Evolutionary conservation across 2,329 filamentous ascomycete species (phyloP), one percentile per base, ranked within the genome.

Genomic region (Colletotrichum orchidophilum): DNA sequence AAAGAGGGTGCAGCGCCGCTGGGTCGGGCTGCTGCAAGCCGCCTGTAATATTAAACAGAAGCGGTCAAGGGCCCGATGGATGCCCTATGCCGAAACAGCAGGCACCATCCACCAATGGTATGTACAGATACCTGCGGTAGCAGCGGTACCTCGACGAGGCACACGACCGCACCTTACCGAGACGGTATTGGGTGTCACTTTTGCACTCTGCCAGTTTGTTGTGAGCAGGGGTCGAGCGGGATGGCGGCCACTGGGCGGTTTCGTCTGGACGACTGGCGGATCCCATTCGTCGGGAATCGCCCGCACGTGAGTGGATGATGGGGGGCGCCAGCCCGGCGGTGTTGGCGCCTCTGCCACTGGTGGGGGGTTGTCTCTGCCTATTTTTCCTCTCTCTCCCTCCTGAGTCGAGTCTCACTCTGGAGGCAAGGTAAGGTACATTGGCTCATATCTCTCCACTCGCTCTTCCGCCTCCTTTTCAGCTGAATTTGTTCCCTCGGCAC

Each of bases 11-110:
- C 29, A 27, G 49, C 49, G 31, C 31, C 55, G 49, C 46, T 35
- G 27, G 55, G 46, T 52, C 55, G 27, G 24, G 31, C 58, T 60
- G 59, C 54, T 71, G 67, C 67, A 55, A 50, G 42, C 63, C 63
- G 57, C 71, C 67, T 73, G 62, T 67, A 67, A 66, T 57, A 50
- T 73, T 54, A 69, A 59, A 54, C 57, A 33, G 53, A 69, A 63
- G 69, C 69, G 69, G 69, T 71, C 69, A 71, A 71, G 65, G 57
- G 64, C 64, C 63, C 53, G 64, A 58, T 64, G 58, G 69, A 26
- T 64, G 69, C 65, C 69, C 42, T 58, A 69, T 60, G 69, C 65
- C 58, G 64, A 71, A 71, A 59, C 64, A 63, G 27, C 69, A 59
- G 49, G 9, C 31, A 27, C 39, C 39, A 46, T 46, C 39, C 39